Base-by-base conservation (phyloP, 106 monocot species). In the Vanilla planifolia region DNA sequence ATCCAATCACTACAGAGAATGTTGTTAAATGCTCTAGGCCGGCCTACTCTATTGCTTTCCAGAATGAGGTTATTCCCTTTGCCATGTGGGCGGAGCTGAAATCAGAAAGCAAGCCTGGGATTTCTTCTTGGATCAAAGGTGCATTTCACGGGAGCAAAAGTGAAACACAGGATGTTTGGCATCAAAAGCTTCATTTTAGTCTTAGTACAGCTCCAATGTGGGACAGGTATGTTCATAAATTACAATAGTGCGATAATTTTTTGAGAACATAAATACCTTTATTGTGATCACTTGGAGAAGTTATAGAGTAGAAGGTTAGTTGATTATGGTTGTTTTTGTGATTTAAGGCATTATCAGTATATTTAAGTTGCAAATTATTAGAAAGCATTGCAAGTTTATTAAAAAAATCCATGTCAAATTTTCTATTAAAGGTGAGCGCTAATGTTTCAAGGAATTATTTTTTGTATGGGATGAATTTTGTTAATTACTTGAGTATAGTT, bases 201-300 rank as follows among this genome's bases (percentile, higher is more conserved):
- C 74, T 96, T 23, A 78, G 79, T 42, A 87, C 96, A 45, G 75
- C 87, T 41, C 96, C 96, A 14, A 91, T 84, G 83, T 96, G 96
- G 96, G 96, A 96, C 61, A 78, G 91, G 96, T 88, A 79, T 61
- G 41, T n/a, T n/a, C n/a, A n/a, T n/a, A n/a, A n/a, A n/a, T n/a
- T n/a, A n/a, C n/a, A n/a, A n/a, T n/a, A n/a, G n/a, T n/a, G n/a
- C n/a, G n/a, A n/a, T n/a, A n/a, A n/a, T n/a, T n/a, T n/a, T n/a
- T n/a, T n/a, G n/a, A n/a, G n/a, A n/a, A n/a, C n/a, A n/a, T n/a
- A n/a, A n/a, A n/a, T n/a, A n/a, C n/a, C n/a, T n/a, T n/a, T n/a
- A n/a, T n/a, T n/a, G n/a, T n/a, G n/a, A n/a, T n/a, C n/a, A n/a
- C n/a, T n/a, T n/a, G n/a, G n/a, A n/a, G n/a, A n/a, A n/a, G n/a